A percentile compares a stretch with the other conserved stretches of the same genome.
Evolutionary conservation across 306 rosid species (phyloP).

Genomic region (Hippophae rhamnoides): DNA sequence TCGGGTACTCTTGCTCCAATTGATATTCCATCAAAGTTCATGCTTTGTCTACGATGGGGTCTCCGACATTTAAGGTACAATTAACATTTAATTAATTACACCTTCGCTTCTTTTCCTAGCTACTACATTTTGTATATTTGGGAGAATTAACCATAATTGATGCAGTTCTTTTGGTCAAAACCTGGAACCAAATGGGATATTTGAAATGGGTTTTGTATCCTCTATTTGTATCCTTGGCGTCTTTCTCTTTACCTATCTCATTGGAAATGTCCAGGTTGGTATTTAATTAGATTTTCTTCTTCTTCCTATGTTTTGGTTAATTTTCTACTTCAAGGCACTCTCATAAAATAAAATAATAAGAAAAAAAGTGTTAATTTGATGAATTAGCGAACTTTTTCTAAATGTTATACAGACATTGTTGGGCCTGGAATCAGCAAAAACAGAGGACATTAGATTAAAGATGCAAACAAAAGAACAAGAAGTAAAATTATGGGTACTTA

Average conservation of each 20-base stretch:
- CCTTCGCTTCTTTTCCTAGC: background rate
- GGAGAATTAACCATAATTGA: no score
- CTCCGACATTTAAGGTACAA: slow-evolving; percentile 2
- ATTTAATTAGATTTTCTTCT: no score
- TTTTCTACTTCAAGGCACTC: background rate
- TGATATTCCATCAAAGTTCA: background rate
- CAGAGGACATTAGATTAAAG: slow-evolving; percentile 47
- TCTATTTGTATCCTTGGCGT: background rate
- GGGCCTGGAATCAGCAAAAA: slow-evolving; percentile 48
- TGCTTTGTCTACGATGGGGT: slow-evolving; percentile 5
- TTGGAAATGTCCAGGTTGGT: background rate
- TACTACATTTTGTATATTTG: background rate
- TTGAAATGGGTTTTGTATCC: background rate
- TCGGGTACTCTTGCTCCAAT: background rate
- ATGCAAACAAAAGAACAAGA: slow-evolving; percentile 14
- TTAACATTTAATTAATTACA: no score
- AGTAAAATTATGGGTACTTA: slow-evolving; percentile 10
- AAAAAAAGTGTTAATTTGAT: no score
- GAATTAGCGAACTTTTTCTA: no score
- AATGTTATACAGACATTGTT: slow-evolving; percentile 38
- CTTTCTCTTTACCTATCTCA: background rate
- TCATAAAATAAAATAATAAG: no score
- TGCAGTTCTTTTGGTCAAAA: background rate
- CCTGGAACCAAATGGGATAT: no score
- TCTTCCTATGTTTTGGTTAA: background rate